Percentiles rank a stretch among this genome's conserved stretches.
Conservation (phyloP, 371 early-diverging fungal genomes). For the Mucor velutinosus region DNA sequence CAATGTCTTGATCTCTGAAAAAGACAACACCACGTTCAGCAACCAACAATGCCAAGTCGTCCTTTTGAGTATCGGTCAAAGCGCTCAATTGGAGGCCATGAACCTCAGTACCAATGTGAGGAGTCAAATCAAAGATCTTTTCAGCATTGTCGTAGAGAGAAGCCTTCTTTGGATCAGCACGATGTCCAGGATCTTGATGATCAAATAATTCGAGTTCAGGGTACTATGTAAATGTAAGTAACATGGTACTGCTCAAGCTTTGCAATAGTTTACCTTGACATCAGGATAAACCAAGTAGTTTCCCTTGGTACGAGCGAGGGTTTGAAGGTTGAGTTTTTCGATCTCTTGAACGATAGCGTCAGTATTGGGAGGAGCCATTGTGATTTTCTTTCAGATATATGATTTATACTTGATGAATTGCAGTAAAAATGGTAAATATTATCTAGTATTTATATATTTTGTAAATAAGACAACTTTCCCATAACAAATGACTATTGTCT, state of each 20-base stretch:
- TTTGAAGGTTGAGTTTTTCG: constrained; percentile 39
- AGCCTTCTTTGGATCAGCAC: constrained; percentile 61
- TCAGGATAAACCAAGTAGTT: constrained; percentile 43
- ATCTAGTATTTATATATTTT: background rate
- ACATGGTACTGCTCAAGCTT: background rate
- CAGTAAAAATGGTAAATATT: background rate
- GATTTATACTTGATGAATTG: background rate
- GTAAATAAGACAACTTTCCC: background rate
- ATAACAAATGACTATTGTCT: background rate
- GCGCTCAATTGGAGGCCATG: constrained; percentile 59
- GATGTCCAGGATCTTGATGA: constrained; percentile 47
- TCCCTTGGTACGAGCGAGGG: constrained; percentile 42
- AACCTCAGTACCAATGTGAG: constrained; percentile 71
- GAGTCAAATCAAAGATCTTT: constrained; percentile 62
- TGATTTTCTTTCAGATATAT: background rate
- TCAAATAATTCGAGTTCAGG: constrained; percentile 36
- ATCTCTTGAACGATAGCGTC: constrained; percentile 33
- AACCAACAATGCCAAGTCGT: constrained; percentile 62
- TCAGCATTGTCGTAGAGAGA: constrained; percentile 58
- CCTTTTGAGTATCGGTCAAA: constrained; percentile 58
- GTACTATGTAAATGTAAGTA: constrained; percentile 24
- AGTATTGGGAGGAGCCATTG: constrained; percentile 30
- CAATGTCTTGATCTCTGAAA: constrained; percentile 65
- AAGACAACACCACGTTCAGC: constrained; percentile 71
- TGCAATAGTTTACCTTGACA: constrained; percentile 23